phyloP scores from a whole-genome alignment of 768 basidiomycete species.

The Auricularia cornea region DNA sequence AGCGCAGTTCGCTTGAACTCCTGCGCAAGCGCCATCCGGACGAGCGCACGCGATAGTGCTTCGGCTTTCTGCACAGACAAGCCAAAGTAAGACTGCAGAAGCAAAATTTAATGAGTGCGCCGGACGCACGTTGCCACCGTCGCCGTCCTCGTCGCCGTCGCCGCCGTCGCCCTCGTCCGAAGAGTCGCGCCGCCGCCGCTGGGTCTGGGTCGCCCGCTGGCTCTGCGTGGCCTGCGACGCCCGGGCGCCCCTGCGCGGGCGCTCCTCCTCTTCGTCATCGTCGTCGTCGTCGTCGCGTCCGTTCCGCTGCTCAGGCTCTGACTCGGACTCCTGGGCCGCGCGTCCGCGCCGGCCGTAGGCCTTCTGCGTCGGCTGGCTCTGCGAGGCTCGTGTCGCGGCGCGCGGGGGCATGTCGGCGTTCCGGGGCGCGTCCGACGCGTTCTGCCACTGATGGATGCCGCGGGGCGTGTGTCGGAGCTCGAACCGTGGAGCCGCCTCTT shows the following conservation, averaged over 20 bases:
- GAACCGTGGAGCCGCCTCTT: too few relatives aligned
- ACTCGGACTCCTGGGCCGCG: background rate
- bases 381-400: too few relatives aligned
- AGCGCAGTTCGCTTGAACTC: conserved; percentile 64
- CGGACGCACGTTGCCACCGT: background rate
- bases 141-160: background rate
- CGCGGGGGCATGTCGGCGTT: too few relatives aligned
- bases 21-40: conserved; percentile 71
- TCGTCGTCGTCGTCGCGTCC: background rate
- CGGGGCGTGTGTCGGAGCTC: too few relatives aligned
- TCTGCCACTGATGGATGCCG: too few relatives aligned
- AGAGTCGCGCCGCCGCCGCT: background rate
- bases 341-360: background rate
- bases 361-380: background rate
- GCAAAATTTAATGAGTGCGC: background rate
- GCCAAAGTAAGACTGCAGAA: background rate
- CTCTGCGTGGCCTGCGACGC: background rate
- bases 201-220: background rate
- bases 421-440: too few relatives aligned
- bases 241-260: background rate
- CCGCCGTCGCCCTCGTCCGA: background rate
- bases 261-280: background rate
- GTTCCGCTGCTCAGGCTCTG: background rate
- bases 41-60: conserved; percentile 56
- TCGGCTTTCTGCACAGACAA: background rate